A percentile compares a stretch with the other conserved stretches of the same genome.
Conservation (phyloP, 1,139 yeast species). For the Kodamaea alishanica region DNA sequence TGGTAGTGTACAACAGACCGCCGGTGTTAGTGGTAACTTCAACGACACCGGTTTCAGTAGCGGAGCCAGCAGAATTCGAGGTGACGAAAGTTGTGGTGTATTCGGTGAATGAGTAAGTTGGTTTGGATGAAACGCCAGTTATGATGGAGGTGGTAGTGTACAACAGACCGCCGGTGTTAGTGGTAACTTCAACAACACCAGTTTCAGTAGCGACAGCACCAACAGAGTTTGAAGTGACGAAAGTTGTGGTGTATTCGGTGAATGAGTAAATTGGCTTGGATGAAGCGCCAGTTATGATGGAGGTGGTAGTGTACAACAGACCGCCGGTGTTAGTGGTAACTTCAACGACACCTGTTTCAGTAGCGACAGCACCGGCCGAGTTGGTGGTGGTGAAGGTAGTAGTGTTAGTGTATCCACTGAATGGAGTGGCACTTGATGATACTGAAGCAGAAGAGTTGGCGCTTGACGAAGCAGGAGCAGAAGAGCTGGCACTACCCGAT, state of each 20-base stretch:
- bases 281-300: conserved; percentile 1
- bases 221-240: conserved; percentile 3
- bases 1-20: conserved; percentile 12
- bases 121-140: not conserved
- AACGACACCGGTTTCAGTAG: conserved; percentile 15
- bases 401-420: conserved; percentile 17
- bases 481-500: conserved; percentile 12
- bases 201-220: conserved; percentile 5
- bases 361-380: conserved; percentile 2
- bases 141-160: conserved; percentile 3
- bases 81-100: conserved; percentile 16
- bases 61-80: conserved; percentile 14
- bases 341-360: conserved; percentile 4
- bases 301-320: conserved; percentile 4
- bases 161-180: conserved; percentile 9
- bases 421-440: conserved; percentile 5
- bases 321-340: conserved; percentile 5
- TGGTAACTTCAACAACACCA: conserved; percentile 5
- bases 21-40: conserved; percentile 11
- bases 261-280: conserved; percentile 2
- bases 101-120: conserved; percentile 10
- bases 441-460: conserved; percentile 1
- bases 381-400: conserved; percentile 15
- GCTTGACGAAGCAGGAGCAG: conserved; percentile 2
- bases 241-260: conserved; percentile 5